These are phyloP conservation scores for Chaetomium olivaceum DNA, from an alignment of 2,329 filamentous ascomycete genomes.

Conservation along the genomic window DNA sequence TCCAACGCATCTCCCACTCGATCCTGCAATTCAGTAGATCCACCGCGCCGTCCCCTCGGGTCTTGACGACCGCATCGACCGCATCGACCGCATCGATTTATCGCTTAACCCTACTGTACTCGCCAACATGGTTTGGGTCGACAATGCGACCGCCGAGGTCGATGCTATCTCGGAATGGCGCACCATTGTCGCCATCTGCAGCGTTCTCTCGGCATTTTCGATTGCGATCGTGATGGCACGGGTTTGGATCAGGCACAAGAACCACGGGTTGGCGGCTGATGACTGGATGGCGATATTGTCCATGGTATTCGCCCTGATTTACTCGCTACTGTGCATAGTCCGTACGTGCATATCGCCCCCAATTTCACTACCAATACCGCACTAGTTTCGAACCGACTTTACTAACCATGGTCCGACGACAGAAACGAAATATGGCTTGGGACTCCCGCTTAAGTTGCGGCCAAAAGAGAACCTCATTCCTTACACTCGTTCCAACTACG, in stretches of 20 bases:
- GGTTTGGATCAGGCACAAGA: conserved; percentile 45
- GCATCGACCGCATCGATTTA: not conserved
- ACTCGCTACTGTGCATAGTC: conserved; percentile 52
- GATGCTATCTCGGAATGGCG: conserved; percentile 50
- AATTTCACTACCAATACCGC: not conserved
- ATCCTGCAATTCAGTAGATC: not conserved
- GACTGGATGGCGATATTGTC: conserved; percentile 48
- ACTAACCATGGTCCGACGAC: conserved; percentile 13
- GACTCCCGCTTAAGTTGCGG: conserved; percentile 47
- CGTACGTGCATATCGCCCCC: conserved; percentile 41
- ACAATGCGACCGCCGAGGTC: conserved; percentile 50
- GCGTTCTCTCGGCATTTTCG: conserved; percentile 48
- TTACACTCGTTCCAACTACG: conserved; percentile 54
- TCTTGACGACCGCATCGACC: not conserved
- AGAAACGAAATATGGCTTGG: conserved; percentile 57
- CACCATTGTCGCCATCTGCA: conserved; percentile 51
- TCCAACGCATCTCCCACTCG: not conserved
- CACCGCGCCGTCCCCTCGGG: not conserved
- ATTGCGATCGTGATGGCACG: conserved; percentile 44
- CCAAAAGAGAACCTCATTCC: conserved; percentile 46
- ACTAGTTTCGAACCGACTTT: not conserved
- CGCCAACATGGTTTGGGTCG: conserved; percentile 52
- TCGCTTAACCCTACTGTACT: not conserved
- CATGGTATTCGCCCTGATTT: conserved; percentile 49
- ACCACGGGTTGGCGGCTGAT: conserved; percentile 48